Conservation (phyloP, 768 basidiomycete species). For the Pulveroboletus sp. region DNA sequence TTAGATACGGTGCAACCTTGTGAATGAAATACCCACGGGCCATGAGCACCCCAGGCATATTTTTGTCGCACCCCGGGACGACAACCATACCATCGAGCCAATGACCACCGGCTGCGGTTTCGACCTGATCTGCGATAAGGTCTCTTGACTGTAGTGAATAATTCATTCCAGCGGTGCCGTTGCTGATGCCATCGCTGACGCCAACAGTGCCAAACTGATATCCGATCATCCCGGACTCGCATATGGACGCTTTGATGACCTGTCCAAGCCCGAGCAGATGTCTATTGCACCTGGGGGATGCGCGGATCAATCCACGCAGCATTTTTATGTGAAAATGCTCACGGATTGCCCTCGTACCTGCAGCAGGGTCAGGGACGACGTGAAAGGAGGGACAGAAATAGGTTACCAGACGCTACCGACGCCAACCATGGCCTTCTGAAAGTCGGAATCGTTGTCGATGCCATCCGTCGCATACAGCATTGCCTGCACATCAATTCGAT, state of each 20-base stretch:
- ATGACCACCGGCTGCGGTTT: constrained; percentile 94
- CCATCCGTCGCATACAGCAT: constrained; percentile 99
- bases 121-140: constrained; percentile 96
- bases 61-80: constrained; percentile 98
- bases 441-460: constrained; percentile 74
- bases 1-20: constrained; percentile 7
- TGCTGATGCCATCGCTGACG: constrained; percentile 98
- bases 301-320: background rate
- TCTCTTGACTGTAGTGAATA: constrained; percentile 98
- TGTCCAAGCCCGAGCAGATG: constrained; percentile 90
- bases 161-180: constrained; percentile 92
- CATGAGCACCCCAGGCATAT: constrained; percentile 99
- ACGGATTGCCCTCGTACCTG: constrained; percentile 99
- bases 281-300: constrained; percentile 76
- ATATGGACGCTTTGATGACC: constrained; percentile 79
- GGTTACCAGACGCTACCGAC: constrained; percentile 94
- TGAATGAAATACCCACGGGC: constrained; percentile 60
- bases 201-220: constrained; percentile 98
- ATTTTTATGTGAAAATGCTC: constrained; percentile 33
- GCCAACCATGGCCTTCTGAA: constrained; percentile 96
- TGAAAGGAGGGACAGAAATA: constrained; percentile 1
- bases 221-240: constrained; percentile 70
- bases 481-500: constrained; percentile 51
- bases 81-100: constrained; percentile 98
- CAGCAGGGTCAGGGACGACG: constrained; percentile 13